phyloP scores from a whole-genome alignment of 2,329 filamentous ascomycete genomes.

The Niveomyces coronatus region DNA sequence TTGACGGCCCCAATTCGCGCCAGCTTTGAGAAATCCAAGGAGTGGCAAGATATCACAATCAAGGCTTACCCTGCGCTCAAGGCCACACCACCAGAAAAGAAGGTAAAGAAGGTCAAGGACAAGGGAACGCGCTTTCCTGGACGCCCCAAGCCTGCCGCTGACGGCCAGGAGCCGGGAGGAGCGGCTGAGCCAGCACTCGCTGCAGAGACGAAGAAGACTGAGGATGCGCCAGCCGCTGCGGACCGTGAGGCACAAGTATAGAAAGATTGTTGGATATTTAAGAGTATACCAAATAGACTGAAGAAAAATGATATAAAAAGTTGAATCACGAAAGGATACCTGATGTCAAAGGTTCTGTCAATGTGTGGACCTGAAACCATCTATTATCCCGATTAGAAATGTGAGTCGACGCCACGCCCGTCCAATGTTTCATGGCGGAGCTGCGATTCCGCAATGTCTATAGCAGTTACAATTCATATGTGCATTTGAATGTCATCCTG shows the following conservation, averaged over 20 bases:
- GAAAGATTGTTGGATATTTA: neutral
- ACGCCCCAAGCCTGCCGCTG: conserved; percentile 7
- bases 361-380: too few species aligned
- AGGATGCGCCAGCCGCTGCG: neutral
- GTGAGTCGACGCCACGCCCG: too few species aligned
- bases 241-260: conserved; percentile 2
- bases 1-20: conserved; percentile 70
- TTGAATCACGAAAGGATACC: neutral
- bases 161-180: neutral
- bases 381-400: too few species aligned
- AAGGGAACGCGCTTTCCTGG: conserved; percentile 58
- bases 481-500: too few species aligned
- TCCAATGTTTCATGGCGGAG: too few species aligned
- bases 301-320: neutral
- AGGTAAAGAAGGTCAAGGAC: conserved; percentile 69
- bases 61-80: conserved; percentile 90
- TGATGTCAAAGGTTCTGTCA: neutral
- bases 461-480: too few species aligned
- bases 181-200: too few species aligned
- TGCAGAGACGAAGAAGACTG: neutral
- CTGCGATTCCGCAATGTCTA: too few species aligned
- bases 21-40: conserved; percentile 57
- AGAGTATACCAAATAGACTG: neutral
- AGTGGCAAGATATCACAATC: conserved; percentile 62
- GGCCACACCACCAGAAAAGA: conserved; percentile 53